phyloP scores from a whole-genome alignment of 768 basidiomycete species.

The Goffeauzyma gilvescens region DNA sequence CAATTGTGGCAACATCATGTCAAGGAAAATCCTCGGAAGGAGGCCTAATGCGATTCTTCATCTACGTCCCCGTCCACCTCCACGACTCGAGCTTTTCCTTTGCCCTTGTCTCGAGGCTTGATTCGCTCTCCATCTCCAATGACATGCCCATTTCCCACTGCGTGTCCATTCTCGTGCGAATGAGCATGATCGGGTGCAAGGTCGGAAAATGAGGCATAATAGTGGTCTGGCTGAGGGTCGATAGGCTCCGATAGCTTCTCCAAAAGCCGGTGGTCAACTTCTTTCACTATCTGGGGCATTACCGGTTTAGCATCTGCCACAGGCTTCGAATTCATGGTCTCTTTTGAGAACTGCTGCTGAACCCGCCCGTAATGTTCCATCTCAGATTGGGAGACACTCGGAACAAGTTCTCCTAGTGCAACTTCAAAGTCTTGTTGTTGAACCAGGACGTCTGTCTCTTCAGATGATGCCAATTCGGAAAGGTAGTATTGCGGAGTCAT shows the following conservation, averaged over 20 bases:
- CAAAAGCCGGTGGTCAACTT: no score
- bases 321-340: conserved; percentile 20
- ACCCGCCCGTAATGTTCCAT: conserved; percentile 64
- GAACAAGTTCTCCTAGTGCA: conserved; percentile 43
- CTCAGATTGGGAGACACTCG: conserved; percentile 51
- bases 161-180: no score
- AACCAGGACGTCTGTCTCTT: conserved; percentile 60
- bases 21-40: no score
- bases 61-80: background rate
- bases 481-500: conserved; percentile 81
- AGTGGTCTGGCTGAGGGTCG: no score
- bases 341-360: conserved; percentile 46
- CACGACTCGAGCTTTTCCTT: conserved; percentile 5
- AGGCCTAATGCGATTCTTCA: no score
- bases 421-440: conserved; percentile 51
- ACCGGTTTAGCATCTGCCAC: no score
- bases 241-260: no score
- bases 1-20: no score
- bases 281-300: no score
- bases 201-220: no score
- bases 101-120: conserved; percentile 8
- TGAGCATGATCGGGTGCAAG: no score
- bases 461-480: conserved; percentile 51
- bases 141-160: no score
- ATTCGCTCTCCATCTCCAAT: background rate